Evolutionary conservation across 768 basidiomycete genomes (phyloP).

Genomic region (Paxillus rubicundulus): DNA sequence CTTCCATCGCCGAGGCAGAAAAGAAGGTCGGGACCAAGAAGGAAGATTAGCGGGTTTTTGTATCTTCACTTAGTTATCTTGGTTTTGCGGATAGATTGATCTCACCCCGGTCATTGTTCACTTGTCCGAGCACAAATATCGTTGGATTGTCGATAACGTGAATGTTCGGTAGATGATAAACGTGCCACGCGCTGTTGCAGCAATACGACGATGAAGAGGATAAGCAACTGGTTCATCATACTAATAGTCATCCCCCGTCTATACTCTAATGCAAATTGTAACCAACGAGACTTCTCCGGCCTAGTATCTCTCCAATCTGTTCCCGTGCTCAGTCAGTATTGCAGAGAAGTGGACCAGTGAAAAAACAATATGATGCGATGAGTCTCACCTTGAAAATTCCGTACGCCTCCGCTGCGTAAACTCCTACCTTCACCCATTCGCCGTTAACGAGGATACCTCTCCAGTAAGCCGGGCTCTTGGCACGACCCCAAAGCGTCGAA

Average conservation of each 20-base stretch:
- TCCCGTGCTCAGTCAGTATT: background rate
- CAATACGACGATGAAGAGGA: background rate
- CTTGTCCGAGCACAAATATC: background rate
- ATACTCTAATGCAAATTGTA: conserved; percentile 61
- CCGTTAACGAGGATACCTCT: conserved; percentile 58
- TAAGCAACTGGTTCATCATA: background rate
- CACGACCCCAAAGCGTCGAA: conserved; percentile 60
- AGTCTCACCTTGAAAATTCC: conserved; percentile 77
- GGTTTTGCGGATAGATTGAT: conserved; percentile 19
- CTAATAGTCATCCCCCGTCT: background rate
- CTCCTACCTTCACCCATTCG: conserved; percentile 61
- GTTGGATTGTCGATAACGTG: background rate
- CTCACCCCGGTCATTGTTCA: too few species aligned
- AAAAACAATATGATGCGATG: background rate
- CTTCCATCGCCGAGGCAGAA: conserved; percentile 84
- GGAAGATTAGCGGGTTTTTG: conserved; percentile 50
- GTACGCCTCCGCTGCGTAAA: conserved; percentile 86
- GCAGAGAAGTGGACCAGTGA: background rate
- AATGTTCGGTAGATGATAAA: background rate
- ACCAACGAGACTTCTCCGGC: conserved; percentile 74
- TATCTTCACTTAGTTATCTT: conserved; percentile 8
- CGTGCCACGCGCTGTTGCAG: background rate
- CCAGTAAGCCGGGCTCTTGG: conserved; percentile 58
- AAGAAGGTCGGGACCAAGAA: conserved; percentile 81
- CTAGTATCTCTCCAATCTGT: conserved; percentile 86